Base-by-base conservation (phyloP, 176 grass and related monocot genomes). In the Carex myosuroides region DNA sequence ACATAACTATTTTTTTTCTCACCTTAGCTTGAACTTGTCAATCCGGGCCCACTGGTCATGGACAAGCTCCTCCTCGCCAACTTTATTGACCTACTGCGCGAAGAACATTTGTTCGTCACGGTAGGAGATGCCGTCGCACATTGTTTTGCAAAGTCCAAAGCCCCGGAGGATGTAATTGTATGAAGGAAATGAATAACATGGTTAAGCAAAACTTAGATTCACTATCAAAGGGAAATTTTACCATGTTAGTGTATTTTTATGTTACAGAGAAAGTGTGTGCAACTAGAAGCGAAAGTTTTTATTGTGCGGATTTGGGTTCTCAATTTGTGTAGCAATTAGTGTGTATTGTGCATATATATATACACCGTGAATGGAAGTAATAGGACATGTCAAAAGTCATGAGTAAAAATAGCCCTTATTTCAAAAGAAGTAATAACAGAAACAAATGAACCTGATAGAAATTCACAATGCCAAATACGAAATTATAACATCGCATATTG, bases 51-150 rank as follows among this genome's bases (percentile, higher is more conserved):
- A 0, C 20, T 8, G 1, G 94, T 97, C 80, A 90, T 94, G 52
- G 82, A 90, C 62, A 94, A 97, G 88, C 86, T 94, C n/a, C 82
- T 68, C 12, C 53, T 79, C 3, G 83, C 94, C 0, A 84, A 87
- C 39, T 94, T 97, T 82, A 87, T 81, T 0, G 85, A 94, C 0
- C 68, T 87, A 57, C 91, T 97, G 11, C 90, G 88, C 1, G 77
- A 90, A 1, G 90, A 97, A n/a, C 91, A 87, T 56, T 88, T 94
- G 46, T 92, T 86, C 68, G 68, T 97, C 30, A 86, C 94, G 0
- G 94, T 97, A 4, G 83, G 83, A 13, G 91, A 89, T 0, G 90
- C 91, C 0, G 91, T 97, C 21, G 85, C 86, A 69, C 88, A 64
- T 79, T 92, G 92, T 69, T 86, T 85, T 76, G 52, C 88, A 2